phyloP scores from a whole-genome alignment of 208 protist genomes.

The Leishmania turanica region DNA sequence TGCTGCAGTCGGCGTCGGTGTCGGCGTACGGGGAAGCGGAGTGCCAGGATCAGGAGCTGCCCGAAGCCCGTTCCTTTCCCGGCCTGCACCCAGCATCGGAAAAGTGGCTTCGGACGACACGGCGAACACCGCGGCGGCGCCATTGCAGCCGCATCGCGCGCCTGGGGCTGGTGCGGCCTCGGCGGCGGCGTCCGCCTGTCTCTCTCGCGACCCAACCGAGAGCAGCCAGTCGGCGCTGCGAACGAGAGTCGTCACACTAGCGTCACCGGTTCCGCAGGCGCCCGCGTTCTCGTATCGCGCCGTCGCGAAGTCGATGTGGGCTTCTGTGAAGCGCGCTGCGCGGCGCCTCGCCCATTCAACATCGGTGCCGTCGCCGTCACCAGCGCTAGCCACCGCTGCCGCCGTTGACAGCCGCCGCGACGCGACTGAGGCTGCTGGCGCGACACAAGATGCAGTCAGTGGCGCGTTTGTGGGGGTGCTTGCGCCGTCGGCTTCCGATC shows the following conservation, averaged over 20 bases:
- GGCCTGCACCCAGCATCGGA: not conserved
- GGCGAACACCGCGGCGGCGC: not conserved
- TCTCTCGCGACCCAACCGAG: not conserved
- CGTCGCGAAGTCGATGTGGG: constrained; percentile 30
- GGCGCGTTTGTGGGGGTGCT: not conserved
- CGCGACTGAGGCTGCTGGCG: no score
- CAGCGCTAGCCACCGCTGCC: not conserved
- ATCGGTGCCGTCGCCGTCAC: not conserved
- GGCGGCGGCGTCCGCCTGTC: not conserved
- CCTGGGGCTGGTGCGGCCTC: not conserved
- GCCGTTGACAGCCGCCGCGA: not conserved
- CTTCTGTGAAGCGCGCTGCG: constrained; percentile 27
- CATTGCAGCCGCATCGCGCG: not conserved
- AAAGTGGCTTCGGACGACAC: not conserved
- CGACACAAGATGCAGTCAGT: not conserved
- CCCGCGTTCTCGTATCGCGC: constrained; percentile 11
- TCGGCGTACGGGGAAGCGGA: not conserved
- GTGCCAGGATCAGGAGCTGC: not conserved
- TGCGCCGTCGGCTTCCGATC: not conserved
- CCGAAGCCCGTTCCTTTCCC: not conserved
- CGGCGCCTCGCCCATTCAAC: constrained; percentile 9
- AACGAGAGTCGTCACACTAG: not conserved
- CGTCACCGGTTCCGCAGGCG: not conserved
- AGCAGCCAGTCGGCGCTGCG: not conserved
- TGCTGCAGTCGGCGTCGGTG: not conserved